Base-by-base conservation (phyloP, 2,329 filamentous ascomycete species). In the Penicillium polonicum region DNA sequence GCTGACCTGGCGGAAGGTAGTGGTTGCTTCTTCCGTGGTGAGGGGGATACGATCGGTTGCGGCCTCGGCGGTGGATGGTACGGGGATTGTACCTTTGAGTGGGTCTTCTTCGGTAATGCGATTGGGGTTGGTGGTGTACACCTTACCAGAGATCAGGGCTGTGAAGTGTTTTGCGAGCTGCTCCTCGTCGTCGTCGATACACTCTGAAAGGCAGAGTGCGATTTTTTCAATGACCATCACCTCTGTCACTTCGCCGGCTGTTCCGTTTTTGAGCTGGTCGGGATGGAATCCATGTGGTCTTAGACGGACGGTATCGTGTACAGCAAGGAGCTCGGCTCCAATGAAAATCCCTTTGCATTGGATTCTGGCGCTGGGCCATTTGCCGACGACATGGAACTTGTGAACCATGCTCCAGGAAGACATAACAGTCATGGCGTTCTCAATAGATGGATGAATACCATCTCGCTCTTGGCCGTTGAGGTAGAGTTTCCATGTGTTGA, bases 221-320 rank as follows among this genome's bases (percentile, higher is more conserved):
- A 87, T 85, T 0, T 78, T 76, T 1, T 79, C 79, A 52, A 87
- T 78, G 13, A 81, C 71, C 65, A 87, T 69, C 17, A 86, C 76
- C 53, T 87, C 83, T 0, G 76, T 79, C 6, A 80, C 77, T 1
- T 60, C 57, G 2, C 64, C 48, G 1, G 69, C 54, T 5, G 17
- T 59, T 4, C 19, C 58, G 55, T 42, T 41, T 13, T 38, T 49
- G 27, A 53, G 64, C 65, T 2, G 71, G n/a, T 35, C n/a, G 2
- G 51, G 39, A 9, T 19, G 54, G 54, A 58, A 63, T 12, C 54
- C 61, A 35, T 52, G 65, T 52, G 78, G 76, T 54, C 74, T 71
- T 3, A 88, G 68, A 5, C 84, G 81, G 2, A 86, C 78, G 0
- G 76, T 72, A 59, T 88, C 85, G 1, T 82, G 82, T 5, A 81